Evolutionary conservation across 257 asterid genomes (phyloP).

Genomic region (Ligustrum vulgare): DNA sequence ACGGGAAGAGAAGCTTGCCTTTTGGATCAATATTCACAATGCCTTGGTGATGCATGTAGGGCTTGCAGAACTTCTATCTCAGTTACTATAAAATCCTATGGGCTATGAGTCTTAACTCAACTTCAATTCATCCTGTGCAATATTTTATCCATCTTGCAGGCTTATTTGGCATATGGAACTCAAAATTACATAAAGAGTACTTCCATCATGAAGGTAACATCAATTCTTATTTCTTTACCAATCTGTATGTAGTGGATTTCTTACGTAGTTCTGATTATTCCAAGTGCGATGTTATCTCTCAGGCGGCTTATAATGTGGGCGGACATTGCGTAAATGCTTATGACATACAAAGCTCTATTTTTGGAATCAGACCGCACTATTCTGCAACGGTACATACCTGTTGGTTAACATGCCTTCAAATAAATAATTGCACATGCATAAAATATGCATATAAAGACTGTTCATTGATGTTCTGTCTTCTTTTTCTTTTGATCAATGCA

Average conservation of each 20-base stretch:
- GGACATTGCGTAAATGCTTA: slow-evolving; percentile 79
- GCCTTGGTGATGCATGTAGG: slow-evolving; percentile 91
- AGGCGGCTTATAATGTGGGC: slow-evolving; percentile 90
- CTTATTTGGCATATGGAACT: slow-evolving; percentile 87
- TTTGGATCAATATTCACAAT: slow-evolving; percentile 88
- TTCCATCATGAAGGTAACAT: slow-evolving; percentile 65
- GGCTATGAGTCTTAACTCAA: background rate
- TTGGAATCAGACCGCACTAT: slow-evolving; percentile 80
- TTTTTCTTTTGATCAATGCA: slow-evolving; percentile 12
- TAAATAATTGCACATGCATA: background rate
- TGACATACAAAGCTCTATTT: slow-evolving; percentile 70
- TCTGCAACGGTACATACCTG: slow-evolving; percentile 63
- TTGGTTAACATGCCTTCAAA: background rate
- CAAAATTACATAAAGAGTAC: slow-evolving; percentile 61
- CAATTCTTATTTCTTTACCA: background rate
- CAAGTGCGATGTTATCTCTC: slow-evolving; percentile 13
- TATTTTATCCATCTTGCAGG: slow-evolving; percentile 47
- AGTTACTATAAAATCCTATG: background rate
- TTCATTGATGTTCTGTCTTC: background rate
- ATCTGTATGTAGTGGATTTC: slow-evolving; percentile 7
- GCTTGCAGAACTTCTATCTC: slow-evolving; percentile 24
- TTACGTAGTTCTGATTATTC: slow-evolving; percentile 26
- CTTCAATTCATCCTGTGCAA: background rate
- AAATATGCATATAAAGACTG: background rate
- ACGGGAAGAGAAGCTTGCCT: slow-evolving; percentile 86